phyloP scores from a whole-genome alignment of 345 rosid species.

The Gynandropsis gynandra region DNA sequence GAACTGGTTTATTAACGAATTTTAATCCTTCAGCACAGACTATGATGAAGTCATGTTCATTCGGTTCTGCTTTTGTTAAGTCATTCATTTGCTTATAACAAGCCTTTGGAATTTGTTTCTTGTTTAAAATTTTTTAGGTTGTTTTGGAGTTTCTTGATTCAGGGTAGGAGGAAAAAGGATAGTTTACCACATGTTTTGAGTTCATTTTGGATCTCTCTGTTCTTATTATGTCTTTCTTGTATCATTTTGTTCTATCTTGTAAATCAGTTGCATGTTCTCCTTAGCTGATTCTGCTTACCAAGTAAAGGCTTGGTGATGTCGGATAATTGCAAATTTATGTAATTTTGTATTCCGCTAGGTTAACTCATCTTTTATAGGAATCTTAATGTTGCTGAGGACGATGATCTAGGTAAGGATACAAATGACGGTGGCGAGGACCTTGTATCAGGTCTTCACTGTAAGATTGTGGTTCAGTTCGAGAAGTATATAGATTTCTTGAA shows the following conservation, averaged over 20 bases:
- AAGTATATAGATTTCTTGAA: conserved; percentile 57
- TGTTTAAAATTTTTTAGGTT: background rate
- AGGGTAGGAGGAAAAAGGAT: background rate
- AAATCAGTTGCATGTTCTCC: background rate
- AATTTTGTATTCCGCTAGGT: conserved; percentile 18
- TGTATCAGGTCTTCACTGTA: conserved; percentile 82
- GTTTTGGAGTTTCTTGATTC: conserved; percentile 7
- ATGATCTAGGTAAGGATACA: conserved; percentile 45
- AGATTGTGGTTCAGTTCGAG: conserved; percentile 86
- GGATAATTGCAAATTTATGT: background rate
- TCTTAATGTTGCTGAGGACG: conserved; percentile 79
- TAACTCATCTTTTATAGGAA: conserved; percentile 48
- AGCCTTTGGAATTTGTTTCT: background rate
- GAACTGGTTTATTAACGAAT: too few species aligned
- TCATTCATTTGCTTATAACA: background rate
- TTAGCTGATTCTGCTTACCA: conserved; percentile 7
- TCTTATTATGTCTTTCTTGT: background rate
- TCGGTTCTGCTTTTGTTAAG: background rate
- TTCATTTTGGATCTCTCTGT: background rate
- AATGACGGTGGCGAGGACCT: conserved; percentile 43
- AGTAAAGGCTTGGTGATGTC: too few species aligned
- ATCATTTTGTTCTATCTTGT: conserved; percentile 5
- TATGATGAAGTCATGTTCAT: too few species aligned
- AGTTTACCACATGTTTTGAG: background rate
- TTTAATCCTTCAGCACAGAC: too few species aligned